Conservation (phyloP, 2,329 filamentous ascomycete species). For the Aspergillus awamori region DNA sequence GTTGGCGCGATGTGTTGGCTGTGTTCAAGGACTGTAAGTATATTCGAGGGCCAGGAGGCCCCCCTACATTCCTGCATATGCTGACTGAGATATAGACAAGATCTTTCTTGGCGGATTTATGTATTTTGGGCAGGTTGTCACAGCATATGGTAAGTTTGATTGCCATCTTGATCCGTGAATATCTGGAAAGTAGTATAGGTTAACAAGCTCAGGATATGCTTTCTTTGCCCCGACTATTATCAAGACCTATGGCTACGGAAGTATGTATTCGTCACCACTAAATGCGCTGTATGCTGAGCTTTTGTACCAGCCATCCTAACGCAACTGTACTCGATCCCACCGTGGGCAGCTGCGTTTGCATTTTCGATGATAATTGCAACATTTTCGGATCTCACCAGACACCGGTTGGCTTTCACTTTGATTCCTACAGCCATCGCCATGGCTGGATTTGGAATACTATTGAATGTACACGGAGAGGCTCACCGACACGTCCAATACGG, state of each 20-base stretch:
- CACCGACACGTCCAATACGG: slow-evolving; percentile 71
- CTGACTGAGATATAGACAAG: slow-evolving; percentile 50
- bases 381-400: slow-evolving; percentile 69
- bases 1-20: slow-evolving; percentile 58
- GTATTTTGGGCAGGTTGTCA: slow-evolving; percentile 79
- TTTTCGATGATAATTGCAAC: slow-evolving; percentile 77
- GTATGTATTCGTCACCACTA: slow-evolving; percentile 28
- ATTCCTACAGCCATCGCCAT: slow-evolving; percentile 70
- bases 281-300: slow-evolving; percentile 7
- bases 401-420: slow-evolving; percentile 75
- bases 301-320: slow-evolving; percentile 49
- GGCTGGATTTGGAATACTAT: slow-evolving; percentile 73
- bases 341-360: slow-evolving; percentile 73
- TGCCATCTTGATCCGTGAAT: background rate
- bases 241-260: slow-evolving; percentile 63
- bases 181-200: background rate
- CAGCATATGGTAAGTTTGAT: slow-evolving; percentile 61
- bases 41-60: background rate
- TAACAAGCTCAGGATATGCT: slow-evolving; percentile 59
- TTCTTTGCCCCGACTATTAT: slow-evolving; percentile 78
- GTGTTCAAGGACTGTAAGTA: slow-evolving; percentile 68
- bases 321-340: slow-evolving; percentile 56
- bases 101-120: slow-evolving; percentile 75
- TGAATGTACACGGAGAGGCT: slow-evolving; percentile 64
- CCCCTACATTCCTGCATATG: background rate